Base-by-base conservation (phyloP, 2,329 filamentous ascomycete species). In the Graphium sp. region DNA sequence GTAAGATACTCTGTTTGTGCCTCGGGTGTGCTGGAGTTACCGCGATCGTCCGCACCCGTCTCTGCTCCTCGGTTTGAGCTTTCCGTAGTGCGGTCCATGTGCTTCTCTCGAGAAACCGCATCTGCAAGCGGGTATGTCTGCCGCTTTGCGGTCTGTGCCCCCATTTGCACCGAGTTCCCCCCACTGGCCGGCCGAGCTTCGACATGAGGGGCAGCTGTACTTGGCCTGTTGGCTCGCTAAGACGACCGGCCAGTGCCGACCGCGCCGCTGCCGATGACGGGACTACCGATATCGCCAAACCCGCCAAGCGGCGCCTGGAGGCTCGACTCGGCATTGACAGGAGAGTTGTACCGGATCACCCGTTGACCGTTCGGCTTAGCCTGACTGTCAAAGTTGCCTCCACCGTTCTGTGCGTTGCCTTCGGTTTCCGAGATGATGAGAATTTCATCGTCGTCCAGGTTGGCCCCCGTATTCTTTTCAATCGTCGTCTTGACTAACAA, bases 371-470 rank as follows among this genome's bases (percentile, higher is more conserved):
- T 32, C 11, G 30, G 34, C 24, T 66, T 61, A 22, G 63, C 60
- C 35, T 64, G 66, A 36, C 79, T 62, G 19, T 79, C 72, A 44
- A 98, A 91, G 16, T 67, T 76, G n/a, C 89, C 89, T 24, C 87
- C 87, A 25, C 89, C 89, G 42, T 95, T 95, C 34, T 75, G 71
- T 3, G 58, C 47, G 41, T 78, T 91, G 32, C 89, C 89, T 47
- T 93, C 82, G 1, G 87, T 93, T 42, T 95, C 87, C 48, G 81
- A 89, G 33, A 91, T 76, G 32, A 80, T 73, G 22, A 87, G 62
- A 40, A 95, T 62, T 42, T 94, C 85, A 16, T 62, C 43, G 58
- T 71, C 49, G 37, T 60, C 22, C 12, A 37, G 30, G 6, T 35
- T 30, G 15, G 30, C 22, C n/a, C 46, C 48, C 6, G 45, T 43